These are phyloP conservation scores for Yarrowia deformans DNA, from an alignment of 805 yeast genomes.

Conservation along the genomic window DNA sequence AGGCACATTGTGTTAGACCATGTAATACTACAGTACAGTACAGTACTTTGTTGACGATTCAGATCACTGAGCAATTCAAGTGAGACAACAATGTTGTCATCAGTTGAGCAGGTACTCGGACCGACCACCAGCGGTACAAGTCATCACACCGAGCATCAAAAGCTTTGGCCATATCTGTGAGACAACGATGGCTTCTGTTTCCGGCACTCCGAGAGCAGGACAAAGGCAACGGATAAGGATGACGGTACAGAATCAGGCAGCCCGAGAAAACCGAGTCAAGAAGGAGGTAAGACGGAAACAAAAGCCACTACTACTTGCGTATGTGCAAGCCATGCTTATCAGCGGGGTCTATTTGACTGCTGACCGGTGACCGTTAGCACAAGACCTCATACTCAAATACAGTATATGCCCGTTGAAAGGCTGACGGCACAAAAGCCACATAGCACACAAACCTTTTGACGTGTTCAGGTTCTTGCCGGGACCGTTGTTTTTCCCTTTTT, in stretches of 20 bases:
- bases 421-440: conserved; percentile 5
- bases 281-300: neutral
- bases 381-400: neutral
- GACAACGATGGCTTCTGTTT: conserved; percentile 25
- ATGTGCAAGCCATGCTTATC: neutral
- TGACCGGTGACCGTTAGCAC: conserved; percentile 9
- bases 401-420: neutral
- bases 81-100: neutral
- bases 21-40: too few relatives aligned
- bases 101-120: neutral
- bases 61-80: neutral
- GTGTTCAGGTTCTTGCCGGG: too few relatives aligned
- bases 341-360: neutral
- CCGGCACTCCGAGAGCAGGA: neutral
- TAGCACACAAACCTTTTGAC: too few relatives aligned
- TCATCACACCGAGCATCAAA: conserved; percentile 12
- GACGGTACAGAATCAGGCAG: neutral
- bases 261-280: neutral
- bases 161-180: conserved; percentile 26
- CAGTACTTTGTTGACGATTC: too few relatives aligned
- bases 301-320: neutral
- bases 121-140: neutral
- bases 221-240: neutral
- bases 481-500: too few relatives aligned
- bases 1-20: too few relatives aligned